Evolutionary conservation across 176 grass and related monocot species (phyloP).

Genomic region (Juncus inflexus): DNA sequence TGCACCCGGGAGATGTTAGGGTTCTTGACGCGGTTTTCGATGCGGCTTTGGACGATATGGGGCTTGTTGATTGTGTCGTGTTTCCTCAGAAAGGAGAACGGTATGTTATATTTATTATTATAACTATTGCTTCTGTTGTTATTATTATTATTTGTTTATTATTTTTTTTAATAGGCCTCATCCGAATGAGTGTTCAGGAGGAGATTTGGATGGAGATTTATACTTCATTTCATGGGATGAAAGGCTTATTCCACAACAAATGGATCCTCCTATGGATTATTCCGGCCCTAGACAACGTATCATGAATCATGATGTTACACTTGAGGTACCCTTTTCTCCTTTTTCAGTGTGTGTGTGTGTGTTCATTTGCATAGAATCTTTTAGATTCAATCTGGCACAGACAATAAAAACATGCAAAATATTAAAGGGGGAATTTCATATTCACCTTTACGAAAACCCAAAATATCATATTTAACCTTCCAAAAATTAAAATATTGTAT

Average conservation of each 20-base stretch:
- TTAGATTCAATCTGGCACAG: not conserved
- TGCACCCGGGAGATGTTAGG: slow-evolving; percentile 94
- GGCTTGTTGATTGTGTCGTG: slow-evolving; percentile 69
- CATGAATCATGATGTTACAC: slow-evolving; percentile 85
- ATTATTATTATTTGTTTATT: too few relatives aligned
- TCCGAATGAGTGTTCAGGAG: slow-evolving; percentile 95
- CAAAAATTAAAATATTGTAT: too few relatives aligned
- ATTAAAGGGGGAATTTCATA: too few relatives aligned
- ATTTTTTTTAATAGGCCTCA: slow-evolving; percentile 50
- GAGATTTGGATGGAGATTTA: slow-evolving; percentile 90
- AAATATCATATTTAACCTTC: too few relatives aligned
- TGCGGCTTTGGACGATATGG: slow-evolving; percentile 50
- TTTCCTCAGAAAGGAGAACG: slow-evolving; percentile 89
- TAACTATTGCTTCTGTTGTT: too few relatives aligned
- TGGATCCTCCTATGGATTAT: slow-evolving; percentile 88
- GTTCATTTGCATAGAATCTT: not conserved
- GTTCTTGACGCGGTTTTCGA: slow-evolving; percentile 83
- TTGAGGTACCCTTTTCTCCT: slow-evolving; percentile 51
- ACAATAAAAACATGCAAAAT: too few relatives aligned
- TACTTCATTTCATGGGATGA: slow-evolving; percentile 94
- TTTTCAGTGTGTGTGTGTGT: slow-evolving; percentile 1
- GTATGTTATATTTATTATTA: slow-evolving; percentile 31
- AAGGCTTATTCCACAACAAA: slow-evolving; percentile 67
- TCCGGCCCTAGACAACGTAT: slow-evolving; percentile 59
- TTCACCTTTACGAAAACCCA: too few relatives aligned